Evolutionary conservation across 805 yeast genomes (phyloP).

Genomic region (Scheffersomyces stipitis): DNA sequence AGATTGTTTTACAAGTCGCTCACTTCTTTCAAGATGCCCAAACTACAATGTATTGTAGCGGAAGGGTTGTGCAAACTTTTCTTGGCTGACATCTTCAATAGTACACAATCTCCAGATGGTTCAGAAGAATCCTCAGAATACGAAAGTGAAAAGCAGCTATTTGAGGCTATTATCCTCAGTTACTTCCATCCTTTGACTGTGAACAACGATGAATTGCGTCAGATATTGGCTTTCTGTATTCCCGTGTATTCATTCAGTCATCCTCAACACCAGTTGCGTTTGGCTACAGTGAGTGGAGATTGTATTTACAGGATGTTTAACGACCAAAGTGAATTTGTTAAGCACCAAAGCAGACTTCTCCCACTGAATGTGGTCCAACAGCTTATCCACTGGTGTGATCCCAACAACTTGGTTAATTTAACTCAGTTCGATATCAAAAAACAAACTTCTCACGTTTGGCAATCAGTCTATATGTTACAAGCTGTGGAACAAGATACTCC

Average conservation of each 20-base stretch:
- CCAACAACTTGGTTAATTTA: slow-evolving; percentile 57
- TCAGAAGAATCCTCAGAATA: slow-evolving; percentile 19
- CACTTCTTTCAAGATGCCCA: slow-evolving; percentile 55
- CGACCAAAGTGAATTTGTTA: slow-evolving; percentile 32
- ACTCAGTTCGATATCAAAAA: slow-evolving; percentile 37
- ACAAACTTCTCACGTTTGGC: slow-evolving; percentile 56
- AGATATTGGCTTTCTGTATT: slow-evolving; percentile 80
- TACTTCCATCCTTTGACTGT: slow-evolving; percentile 73
- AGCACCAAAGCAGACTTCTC: slow-evolving; percentile 28
- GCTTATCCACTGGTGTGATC: slow-evolving; percentile 83
- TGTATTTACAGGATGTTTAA: slow-evolving; percentile 58
- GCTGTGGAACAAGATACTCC: slow-evolving; percentile 51
- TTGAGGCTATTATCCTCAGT: slow-evolving; percentile 67
- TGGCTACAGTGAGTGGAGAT: slow-evolving; percentile 66
- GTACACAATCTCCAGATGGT: slow-evolving; percentile 11
- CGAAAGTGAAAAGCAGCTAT: slow-evolving; percentile 41
- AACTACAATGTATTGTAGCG: slow-evolving; percentile 76
- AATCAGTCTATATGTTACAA: slow-evolving; percentile 54
- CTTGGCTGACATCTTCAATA: slow-evolving; percentile 72
- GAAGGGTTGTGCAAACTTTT: slow-evolving; percentile 84
- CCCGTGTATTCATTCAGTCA: slow-evolving; percentile 87
- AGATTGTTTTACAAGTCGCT: slow-evolving; percentile 63
- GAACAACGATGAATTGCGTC: slow-evolving; percentile 65
- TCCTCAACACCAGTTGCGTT: slow-evolving; percentile 62
- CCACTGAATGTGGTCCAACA: slow-evolving; percentile 59